Percentiles rank a stretch among this genome's conserved stretches.
Conservation (phyloP, 768 basidiomycete species). For the Kwoniella mangroviensis region DNA sequence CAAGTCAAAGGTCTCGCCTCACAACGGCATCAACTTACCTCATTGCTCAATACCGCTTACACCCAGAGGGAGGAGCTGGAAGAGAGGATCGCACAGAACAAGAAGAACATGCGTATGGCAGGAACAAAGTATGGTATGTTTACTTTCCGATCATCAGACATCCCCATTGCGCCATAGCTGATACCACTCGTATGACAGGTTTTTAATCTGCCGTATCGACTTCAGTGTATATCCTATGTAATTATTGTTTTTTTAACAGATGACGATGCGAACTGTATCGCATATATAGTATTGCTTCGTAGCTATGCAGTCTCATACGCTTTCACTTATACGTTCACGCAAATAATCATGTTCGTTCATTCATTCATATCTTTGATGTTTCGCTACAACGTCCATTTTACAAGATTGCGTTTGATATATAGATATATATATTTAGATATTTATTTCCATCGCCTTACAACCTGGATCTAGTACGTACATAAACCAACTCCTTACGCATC, state of each 20-base stretch:
- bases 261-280: neutral
- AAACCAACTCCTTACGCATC: neutral
- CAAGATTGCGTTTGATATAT: neutral
- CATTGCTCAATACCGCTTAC: constrained; percentile 50
- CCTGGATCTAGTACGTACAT: too few relatives aligned
- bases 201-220: neutral
- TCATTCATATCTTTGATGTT: neutral
- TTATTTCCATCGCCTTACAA: neutral
- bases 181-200: neutral
- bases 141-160: neutral
- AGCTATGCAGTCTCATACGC: too few relatives aligned
- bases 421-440: too few relatives aligned
- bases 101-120: constrained; percentile 42
- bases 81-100: constrained; percentile 40
- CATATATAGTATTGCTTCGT: neutral
- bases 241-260: neutral
- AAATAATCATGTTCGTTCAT: neutral
- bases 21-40: constrained; percentile 55
- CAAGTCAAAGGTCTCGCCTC: constrained; percentile 53
- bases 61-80: constrained; percentile 52
- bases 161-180: neutral
- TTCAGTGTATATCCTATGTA: neutral
- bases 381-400: constrained; percentile 21
- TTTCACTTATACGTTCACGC: neutral
- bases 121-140: constrained; percentile 40